Evolutionary conservation across 345 rosid genomes (phyloP), one percentile per base, ranked within the genome.

Genomic region (Erysimum cheiranthoides): DNA sequence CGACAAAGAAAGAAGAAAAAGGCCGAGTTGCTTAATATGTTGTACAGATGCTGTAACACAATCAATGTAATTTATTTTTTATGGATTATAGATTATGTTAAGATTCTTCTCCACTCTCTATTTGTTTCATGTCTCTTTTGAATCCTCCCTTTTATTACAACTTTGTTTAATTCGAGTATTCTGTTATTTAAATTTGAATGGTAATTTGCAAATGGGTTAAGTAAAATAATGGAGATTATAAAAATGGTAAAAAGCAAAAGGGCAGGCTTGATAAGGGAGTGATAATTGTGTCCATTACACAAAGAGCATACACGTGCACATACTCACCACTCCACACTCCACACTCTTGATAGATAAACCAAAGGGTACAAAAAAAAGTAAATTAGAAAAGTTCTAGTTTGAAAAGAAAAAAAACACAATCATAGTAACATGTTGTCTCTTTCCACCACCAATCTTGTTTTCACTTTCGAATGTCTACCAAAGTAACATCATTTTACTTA

Each of bases 261-360:
- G 3, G 16, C 57, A 59, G 42, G 76, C 59, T 62, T 77, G 80
- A 14, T 38, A 58, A 46, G 61, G 21, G 38, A 25, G 16, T 73
- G 78, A 85, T 84, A 9, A 87, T 89, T 77, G 51, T 88, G 95
- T 88, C 86, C 82, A 72, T 73, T 66, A 68, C 78, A 84, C 61
- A 78, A 13, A 38, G 45, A 57, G 67, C 68, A 66, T 80, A 80
- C 91, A 88, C 95, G 95, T 85, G 91, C 83, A 57, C 79, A 79
- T 50, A n/a, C 51, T 65, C 69, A 66, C 77, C 70, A 71, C 68
- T 66, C 64, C 81, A 71, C 70, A 71, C 68, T 66, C 64, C 81
- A 71, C 70, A 40, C 36, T 17, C 30, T 11, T 39, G 18, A 27
- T 17, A 53, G 8, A 6, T 18, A 13, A 53, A 30, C 73, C 14